Conservation (phyloP, 371 early-diverging fungal genomes). For the Mortierella sp. region DNA sequence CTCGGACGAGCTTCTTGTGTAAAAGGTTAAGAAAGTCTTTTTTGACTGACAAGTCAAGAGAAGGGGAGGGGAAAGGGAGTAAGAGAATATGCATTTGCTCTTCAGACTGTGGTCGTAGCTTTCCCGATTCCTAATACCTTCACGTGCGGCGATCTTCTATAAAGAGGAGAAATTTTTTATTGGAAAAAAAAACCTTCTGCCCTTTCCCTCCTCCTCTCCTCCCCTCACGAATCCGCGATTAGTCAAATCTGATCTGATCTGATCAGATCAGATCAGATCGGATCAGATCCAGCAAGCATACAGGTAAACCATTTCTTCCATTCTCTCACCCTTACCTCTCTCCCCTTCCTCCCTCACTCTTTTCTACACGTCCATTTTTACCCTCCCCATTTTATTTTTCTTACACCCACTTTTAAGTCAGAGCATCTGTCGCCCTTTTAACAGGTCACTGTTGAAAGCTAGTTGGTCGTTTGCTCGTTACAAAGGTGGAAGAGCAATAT, state of each 20-base stretch:
- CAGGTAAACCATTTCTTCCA: not conserved
- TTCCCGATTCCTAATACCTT: too few relatives aligned
- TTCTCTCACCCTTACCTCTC: not conserved
- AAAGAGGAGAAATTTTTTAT: too few relatives aligned
- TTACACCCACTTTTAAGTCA: constrained; percentile 54
- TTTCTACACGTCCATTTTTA: not conserved
- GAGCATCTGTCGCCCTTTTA: constrained; percentile 50
- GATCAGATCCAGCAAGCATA: too few relatives aligned
- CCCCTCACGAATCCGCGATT: not conserved
- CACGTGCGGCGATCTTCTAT: too few relatives aligned
- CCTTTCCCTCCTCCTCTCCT: constrained; percentile 4
- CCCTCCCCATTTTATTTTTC: not conserved
- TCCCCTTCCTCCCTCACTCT: not conserved
- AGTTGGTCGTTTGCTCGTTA: constrained; percentile 55
- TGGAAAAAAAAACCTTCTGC: constrained; percentile 1
- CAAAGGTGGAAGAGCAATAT: constrained; percentile 53
- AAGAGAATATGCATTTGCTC: not conserved
- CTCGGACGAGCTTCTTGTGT: too few relatives aligned
- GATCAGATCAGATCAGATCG: too few relatives aligned
- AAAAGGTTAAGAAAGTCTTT: not conserved
- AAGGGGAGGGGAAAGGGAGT: not conserved
- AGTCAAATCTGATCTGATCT: too few relatives aligned
- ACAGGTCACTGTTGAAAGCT: constrained; percentile 3
- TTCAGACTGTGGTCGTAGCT: too few relatives aligned
- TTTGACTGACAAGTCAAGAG: not conserved